A percentile compares a stretch with the other conserved stretches of the same genome.
These are phyloP conservation scores for Solioccasus polychromus DNA, from an alignment of 768 basidiomycete species.

Conservation along the genomic window DNA sequence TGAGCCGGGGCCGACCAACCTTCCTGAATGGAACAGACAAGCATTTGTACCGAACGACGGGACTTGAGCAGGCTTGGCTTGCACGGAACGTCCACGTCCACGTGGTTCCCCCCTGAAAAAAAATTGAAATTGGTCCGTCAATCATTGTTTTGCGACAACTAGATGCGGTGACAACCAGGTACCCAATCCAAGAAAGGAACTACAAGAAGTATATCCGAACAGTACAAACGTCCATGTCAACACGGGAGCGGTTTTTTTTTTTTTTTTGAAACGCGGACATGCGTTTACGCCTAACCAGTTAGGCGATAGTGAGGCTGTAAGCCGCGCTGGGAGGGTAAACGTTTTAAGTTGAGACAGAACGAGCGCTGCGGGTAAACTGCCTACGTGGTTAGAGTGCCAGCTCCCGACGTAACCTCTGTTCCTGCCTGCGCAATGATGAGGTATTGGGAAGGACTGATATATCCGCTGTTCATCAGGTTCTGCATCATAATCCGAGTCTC, in stretches of 20 bases:
- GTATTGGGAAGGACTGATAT: constrained; percentile 51
- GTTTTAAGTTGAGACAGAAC: neutral
- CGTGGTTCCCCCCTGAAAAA: too few relatives aligned
- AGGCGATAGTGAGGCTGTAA: constrained; percentile 47
- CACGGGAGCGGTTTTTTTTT: too few relatives aligned
- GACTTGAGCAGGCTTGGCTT: too few relatives aligned
- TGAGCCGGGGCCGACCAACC: too few relatives aligned
- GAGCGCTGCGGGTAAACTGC: constrained; percentile 22
- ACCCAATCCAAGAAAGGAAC: too few relatives aligned
- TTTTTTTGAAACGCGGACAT: neutral
- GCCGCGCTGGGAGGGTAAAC: constrained; percentile 32
- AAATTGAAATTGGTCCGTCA: too few relatives aligned
- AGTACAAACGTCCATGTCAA: neutral
- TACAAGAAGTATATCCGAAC: too few relatives aligned
- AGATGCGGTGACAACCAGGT: too few relatives aligned
- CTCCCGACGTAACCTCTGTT: constrained; percentile 60
- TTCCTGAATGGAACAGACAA: too few relatives aligned
- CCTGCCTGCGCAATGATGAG: constrained; percentile 60
- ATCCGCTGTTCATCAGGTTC: constrained; percentile 49
- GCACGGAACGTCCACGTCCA: too few relatives aligned
- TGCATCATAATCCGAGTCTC: constrained; percentile 22
- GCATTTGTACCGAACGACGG: too few relatives aligned
- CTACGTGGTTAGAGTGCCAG: constrained; percentile 52
- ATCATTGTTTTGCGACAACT: too few relatives aligned
- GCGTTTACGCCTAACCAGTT: neutral